Base-by-base conservation (phyloP, 164 flowering plant genomes). In the Liquidambar formosana region DNA sequence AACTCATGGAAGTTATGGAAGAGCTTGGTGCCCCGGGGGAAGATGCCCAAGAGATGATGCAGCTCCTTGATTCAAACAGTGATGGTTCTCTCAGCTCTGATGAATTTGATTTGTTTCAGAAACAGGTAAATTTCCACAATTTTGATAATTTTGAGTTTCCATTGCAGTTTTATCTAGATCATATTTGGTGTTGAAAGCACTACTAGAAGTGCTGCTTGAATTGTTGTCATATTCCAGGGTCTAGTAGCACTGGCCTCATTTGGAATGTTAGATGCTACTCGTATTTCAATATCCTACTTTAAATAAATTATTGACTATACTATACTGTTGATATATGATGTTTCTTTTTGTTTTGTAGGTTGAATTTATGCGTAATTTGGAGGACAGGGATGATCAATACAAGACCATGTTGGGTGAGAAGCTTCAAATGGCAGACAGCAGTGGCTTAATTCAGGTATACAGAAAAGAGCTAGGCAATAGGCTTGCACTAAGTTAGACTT, bases 41-140 rank as follows among this genome's bases (percentile, higher is more conserved):
- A 68, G 97, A 94, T 83, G 97, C 97, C 8, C 72, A 77, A 68
- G 91, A 92, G 78, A 89, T 94, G 92, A 94, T 94, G 99, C 88
- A 83, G 70, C 87, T 92, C 54, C 90, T 94, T 63, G 97, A 94
- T 79, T 77, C 94, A 26, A 92, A 94, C 61, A 92, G 90, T 74
- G 99, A 94, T 73, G 99, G 99, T 52, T 91, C 92, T 64, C 79
- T 94, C 65, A 94, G 99, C 83, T 87, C 90, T 22, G 99, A 92
- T 69, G 99, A 94, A 70, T 94, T 94, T 72, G 88, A 91, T 72
- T 71, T 67, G 59, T 92, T 94, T 66, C 99, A 94, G 69, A 83
- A 83, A 66, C 97, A 91, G 96, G 94, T 88, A 81, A 68, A 3
- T 33, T 33, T 33, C 4, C 41, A 33, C 41, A 33, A 33, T 2